Percentiles rank a stretch among this genome's conserved stretches.
Evolutionary conservation across 2,329 filamentous ascomycete genomes (phyloP).

Genomic region (Fusarium goolgardi): DNA sequence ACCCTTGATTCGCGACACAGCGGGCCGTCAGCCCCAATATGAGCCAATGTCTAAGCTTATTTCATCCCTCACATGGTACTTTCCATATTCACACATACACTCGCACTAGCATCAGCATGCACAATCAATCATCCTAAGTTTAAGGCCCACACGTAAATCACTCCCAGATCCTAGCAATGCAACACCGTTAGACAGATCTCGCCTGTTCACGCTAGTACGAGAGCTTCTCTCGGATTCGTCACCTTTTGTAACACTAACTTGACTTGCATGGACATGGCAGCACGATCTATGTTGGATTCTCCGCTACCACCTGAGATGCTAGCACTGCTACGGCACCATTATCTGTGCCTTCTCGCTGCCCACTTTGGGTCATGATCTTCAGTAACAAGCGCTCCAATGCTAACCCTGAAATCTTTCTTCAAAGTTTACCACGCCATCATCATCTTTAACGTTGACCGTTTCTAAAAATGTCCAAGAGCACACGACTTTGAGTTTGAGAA

Average conservation of each 20-base stretch:
- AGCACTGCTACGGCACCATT: conserved; percentile 1
- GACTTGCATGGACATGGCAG: conserved; percentile 4
- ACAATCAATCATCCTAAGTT: conserved; percentile 10
- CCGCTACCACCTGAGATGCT: conserved; percentile 20
- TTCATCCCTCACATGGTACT: background rate
- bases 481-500: background rate
- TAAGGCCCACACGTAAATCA: conserved; percentile 1
- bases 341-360: background rate
- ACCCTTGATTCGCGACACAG: conserved; percentile 15
- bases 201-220: conserved; percentile 13
- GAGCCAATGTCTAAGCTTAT: conserved; percentile 22
- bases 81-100: conserved; percentile 3
- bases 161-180: conserved; percentile 25
- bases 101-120: background rate
- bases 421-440: conserved; percentile 18
- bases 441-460: background rate
- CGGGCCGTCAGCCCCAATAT: conserved; percentile 32
- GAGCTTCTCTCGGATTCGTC: conserved; percentile 18
- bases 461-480: background rate
- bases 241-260: background rate
- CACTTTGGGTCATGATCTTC: conserved; percentile 10
- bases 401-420: background rate
- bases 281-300: conserved; percentile 14
- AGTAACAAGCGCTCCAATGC: conserved; percentile 37
- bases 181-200: conserved; percentile 38